Base-by-base conservation (phyloP, 2,329 filamentous ascomycete species). In the Aspergillus sp. region DNA sequence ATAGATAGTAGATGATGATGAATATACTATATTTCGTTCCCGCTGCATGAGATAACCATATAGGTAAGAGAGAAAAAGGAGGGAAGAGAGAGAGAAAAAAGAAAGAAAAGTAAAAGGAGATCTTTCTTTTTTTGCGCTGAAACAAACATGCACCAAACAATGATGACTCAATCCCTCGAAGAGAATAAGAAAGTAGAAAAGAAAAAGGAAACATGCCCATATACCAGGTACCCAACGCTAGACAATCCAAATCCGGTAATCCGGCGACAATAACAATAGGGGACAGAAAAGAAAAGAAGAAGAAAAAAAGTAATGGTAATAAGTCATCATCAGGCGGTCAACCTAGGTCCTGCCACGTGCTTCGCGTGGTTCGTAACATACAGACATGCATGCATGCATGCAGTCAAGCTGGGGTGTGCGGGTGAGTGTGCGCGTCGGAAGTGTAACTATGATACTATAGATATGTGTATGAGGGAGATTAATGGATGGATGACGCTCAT, bases 401-500 rank as follows among this genome's bases (percentile, higher is more conserved):
- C n/a, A 11, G 23, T 27, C 17, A 38, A 47, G 50, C 49, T 41
- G 23, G 32, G n/a, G 41, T 54, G 57, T 23, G 41, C 13, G 41
- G 4, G 41, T 44, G 32, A 21, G 32, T 58, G 57, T 23, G 41
- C 13, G 41, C 5, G 41, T 44, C 11, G 13, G 41, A 17, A 50
- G 25, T 11, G 27, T 36, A 17, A 50, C 47, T 30, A 44, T 38
- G 49, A 59, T 36, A 19, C n/a, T 44, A 32, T 32, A 19, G 11
- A 47, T 32, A 27, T 17, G 27, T 30, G 11, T 36, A 36, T 36
- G 13, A 44, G 11, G 11, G 38, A 38, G 27, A 13, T 13, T 13
- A 6, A 30, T 21, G 48, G 13, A 4, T 38, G 32, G 13, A 17
- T 54, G 15, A 54, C 8, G 27, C 23, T 81, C 76, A 88, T 57